Conservation (phyloP, 208 protist species). For the Balamuthia mandrillaris region DNA sequence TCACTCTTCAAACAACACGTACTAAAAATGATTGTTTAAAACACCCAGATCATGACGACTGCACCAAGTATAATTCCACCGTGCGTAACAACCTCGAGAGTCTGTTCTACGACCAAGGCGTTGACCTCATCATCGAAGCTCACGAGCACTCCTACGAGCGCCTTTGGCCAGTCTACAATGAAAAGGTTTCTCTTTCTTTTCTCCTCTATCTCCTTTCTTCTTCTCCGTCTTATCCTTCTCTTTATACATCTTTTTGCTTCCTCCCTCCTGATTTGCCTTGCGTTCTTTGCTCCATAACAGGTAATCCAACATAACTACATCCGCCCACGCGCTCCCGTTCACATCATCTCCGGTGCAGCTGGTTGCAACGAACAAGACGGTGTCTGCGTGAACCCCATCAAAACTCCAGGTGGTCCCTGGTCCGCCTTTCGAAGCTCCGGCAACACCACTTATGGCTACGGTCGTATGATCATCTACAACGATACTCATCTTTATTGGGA, state of each 20-base stretch:
- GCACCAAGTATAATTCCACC: too few species aligned
- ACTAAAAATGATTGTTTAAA: too few species aligned
- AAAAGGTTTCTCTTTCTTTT: background rate
- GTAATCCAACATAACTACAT: constrained; percentile 8
- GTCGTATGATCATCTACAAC: background rate
- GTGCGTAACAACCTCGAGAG: too few species aligned
- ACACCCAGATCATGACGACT: too few species aligned
- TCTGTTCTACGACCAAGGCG: too few species aligned
- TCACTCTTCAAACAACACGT: too few species aligned
- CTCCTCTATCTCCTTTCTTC: too few species aligned
- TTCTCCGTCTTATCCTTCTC: too few species aligned
- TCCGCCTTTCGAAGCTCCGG: background rate
- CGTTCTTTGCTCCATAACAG: too few species aligned
- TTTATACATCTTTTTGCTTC: too few species aligned
- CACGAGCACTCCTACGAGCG: constrained; percentile 37
- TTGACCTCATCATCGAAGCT: constrained; percentile 26
- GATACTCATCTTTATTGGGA: background rate
- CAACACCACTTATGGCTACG: background rate
- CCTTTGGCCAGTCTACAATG: constrained; percentile 24
- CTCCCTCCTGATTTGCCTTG: too few species aligned
- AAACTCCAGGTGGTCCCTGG: constrained; percentile 6
- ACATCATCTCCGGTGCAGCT: constrained; percentile 27
- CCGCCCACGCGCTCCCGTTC: background rate
- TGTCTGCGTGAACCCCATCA: constrained; percentile 18
- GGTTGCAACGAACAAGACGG: constrained; percentile 26